Base-by-base conservation (phyloP, 768 basidiomycete species). In the Hydnomerulius pinastri region DNA sequence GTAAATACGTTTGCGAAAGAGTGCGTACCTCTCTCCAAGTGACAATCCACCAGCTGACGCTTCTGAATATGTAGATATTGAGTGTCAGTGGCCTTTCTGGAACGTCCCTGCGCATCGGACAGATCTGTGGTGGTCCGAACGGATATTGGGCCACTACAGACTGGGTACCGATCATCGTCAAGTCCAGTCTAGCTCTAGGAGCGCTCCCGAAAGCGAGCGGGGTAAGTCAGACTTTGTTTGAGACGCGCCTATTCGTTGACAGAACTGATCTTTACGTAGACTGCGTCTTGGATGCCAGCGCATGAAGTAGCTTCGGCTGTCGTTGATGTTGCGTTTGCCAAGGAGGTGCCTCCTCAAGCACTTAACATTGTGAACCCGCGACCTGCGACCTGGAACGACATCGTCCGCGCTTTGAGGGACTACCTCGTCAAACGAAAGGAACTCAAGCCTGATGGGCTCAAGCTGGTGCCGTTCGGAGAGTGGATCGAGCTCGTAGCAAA, bases 301-400 rank as follows among this genome's bases (percentile, higher is more conserved):
- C 61, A 74, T 42, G 50, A 59, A 7, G 72, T 65, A 1, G 68
- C 74, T 2, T 11, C 53, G 9, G 63, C 65, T n/a, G 52, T 70
- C 11, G 38, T 68, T 10, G 71, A 73, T 46, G 56, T 70, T 7
- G 69, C 66, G 0, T 55, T 68, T 23, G 37, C 51, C 3, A 20
- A 35, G 43, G 49, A 59, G 17, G 23, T 23, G 7, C 43, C 57
- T 1, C 62, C 66, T 2, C 42, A 48, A 12, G 60, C 66, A 2
- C 44, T 70, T n/a, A 72, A 75, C 48, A 36, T 73, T 13, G 67
- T 67, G 0, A 70, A 74, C 55, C 73, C 73, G 0, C 61, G 60
- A 13, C 68, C 68, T 3, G 52, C 71, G 7, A 17, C 59, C 3
- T 74, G 71, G 64, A 48, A 56, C 17, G 41, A 39, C 6, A 39